phyloP scores from a whole-genome alignment of 2,329 filamentous ascomycete species.

The Fusarium albidum region DNA sequence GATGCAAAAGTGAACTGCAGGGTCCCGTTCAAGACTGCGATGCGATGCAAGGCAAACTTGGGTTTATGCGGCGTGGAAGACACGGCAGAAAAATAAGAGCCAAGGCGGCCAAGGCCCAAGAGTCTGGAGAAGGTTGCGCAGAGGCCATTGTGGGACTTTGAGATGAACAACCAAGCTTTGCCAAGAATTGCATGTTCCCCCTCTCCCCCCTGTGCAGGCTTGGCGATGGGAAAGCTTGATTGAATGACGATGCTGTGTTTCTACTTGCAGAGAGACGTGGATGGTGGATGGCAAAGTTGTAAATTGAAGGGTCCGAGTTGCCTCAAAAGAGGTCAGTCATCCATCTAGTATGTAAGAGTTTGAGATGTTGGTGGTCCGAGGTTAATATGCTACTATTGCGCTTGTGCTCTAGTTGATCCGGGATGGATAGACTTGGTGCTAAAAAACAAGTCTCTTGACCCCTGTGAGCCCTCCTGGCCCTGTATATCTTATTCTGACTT shows the following conservation, averaged over 20 bases:
- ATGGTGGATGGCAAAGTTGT: too few species aligned
- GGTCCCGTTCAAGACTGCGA: neutral
- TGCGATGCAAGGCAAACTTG: neutral
- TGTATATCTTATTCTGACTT: neutral
- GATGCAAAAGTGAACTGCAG: neutral
- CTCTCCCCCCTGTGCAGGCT: conserved; percentile 29
- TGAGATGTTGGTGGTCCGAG: neutral
- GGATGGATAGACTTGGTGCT: too few species aligned
- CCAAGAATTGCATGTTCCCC: conserved; percentile 36
- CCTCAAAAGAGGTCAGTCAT: too few species aligned
- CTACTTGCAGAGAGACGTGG: conserved; percentile 6
- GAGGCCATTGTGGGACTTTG: conserved; percentile 26
- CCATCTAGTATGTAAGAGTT: too few species aligned
- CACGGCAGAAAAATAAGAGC: neutral
- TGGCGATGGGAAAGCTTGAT: conserved; percentile 37
- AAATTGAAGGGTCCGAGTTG: too few species aligned
- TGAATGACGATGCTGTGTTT: conserved; percentile 12
- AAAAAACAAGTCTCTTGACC: too few species aligned
- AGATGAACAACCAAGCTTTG: conserved; percentile 42
- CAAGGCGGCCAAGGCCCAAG: conserved; percentile 30
- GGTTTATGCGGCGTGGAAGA: conserved; percentile 6
- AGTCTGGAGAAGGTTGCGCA: conserved; percentile 29
- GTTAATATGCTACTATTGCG: too few species aligned
- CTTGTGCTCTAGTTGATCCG: too few species aligned
- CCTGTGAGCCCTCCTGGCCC: too few species aligned